phyloP scores from a whole-genome alignment of 139 green algal species.

The Asterochloris erici region DNA sequence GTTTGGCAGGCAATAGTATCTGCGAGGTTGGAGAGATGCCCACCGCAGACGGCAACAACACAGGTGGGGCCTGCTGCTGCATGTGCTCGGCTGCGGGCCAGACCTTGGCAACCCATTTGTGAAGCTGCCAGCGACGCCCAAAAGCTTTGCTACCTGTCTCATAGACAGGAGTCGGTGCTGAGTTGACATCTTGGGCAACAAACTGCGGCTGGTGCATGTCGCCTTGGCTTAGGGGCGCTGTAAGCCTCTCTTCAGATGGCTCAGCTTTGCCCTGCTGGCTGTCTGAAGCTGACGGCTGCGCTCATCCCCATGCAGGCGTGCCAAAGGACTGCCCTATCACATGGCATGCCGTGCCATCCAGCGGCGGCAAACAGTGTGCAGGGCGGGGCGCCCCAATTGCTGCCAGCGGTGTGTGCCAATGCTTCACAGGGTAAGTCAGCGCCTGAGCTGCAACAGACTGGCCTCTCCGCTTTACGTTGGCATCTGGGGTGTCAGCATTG shows the following conservation, averaged over 20 bases:
- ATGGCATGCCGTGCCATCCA: slow-evolving; percentile 6
- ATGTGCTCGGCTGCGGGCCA: too few species aligned
- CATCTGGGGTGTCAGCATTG: too few species aligned
- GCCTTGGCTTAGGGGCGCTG: too few species aligned
- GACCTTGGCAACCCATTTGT: too few species aligned
- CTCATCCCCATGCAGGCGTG: slow-evolving; percentile 12
- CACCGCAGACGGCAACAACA: neutral
- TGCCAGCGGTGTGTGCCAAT: slow-evolving; percentile 38
- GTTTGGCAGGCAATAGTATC: slow-evolving; percentile 22
- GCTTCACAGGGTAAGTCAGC: slow-evolving; percentile 23
- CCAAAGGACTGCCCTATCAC: slow-evolving; percentile 14
- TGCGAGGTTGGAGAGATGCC: slow-evolving; percentile 32
- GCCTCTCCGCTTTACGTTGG: too few species aligned
- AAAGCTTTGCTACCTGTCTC: too few species aligned
- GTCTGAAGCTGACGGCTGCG: neutral
- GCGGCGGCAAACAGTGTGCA: slow-evolving; percentile 1
- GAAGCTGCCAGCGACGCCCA: too few species aligned
- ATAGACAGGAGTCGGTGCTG: too few species aligned
- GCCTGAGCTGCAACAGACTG: too few species aligned
- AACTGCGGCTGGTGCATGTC: too few species aligned
- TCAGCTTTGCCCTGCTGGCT: neutral
- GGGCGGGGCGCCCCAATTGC: slow-evolving; percentile 18
- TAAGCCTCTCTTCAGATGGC: too few species aligned
- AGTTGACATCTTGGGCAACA: too few species aligned
- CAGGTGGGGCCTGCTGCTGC: neutral